Evolutionary conservation across 768 basidiomycete species (phyloP).

Genomic region (Calocera cornea): DNA sequence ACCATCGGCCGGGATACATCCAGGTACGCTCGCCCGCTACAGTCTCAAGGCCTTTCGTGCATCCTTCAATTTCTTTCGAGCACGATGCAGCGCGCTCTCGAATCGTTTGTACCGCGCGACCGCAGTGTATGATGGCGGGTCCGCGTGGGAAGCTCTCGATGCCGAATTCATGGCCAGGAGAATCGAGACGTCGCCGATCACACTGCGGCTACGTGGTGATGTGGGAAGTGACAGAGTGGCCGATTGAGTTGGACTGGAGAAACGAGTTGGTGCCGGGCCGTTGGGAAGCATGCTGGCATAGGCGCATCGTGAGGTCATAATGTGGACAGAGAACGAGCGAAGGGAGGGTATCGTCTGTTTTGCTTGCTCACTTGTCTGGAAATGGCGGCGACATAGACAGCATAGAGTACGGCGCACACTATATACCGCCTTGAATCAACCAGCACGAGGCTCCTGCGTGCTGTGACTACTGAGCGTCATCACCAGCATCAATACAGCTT

Average conservation of each 20-base stretch:
- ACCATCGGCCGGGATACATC: no score
- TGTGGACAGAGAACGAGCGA: neutral
- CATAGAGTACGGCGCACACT: neutral
- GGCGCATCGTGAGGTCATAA: neutral
- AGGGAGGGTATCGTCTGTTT: neutral
- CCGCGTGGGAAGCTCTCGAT: neutral
- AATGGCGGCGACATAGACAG: neutral
- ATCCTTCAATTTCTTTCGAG: no score
- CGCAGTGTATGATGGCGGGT: neutral
- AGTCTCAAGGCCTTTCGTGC: no score
- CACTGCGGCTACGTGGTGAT: neutral
- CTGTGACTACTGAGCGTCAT: no score
- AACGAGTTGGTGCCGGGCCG: neutral
- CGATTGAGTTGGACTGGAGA: neutral
- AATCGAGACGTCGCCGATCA: neutral
- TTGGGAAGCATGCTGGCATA: neutral
- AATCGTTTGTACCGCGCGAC: neutral
- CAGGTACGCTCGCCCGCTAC: no score
- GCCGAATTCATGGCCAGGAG: neutral
- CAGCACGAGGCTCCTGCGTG: neutral
- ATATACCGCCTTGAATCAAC: neutral
- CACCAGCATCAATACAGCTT: no score
- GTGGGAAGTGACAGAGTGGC: neutral
- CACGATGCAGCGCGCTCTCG: neutral
- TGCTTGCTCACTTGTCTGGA: neutral